Evolutionary conservation across 2,329 filamentous ascomycete species (phyloP), one percentile per base, ranked within the genome.

Genomic region (Fusarium sacchari): DNA sequence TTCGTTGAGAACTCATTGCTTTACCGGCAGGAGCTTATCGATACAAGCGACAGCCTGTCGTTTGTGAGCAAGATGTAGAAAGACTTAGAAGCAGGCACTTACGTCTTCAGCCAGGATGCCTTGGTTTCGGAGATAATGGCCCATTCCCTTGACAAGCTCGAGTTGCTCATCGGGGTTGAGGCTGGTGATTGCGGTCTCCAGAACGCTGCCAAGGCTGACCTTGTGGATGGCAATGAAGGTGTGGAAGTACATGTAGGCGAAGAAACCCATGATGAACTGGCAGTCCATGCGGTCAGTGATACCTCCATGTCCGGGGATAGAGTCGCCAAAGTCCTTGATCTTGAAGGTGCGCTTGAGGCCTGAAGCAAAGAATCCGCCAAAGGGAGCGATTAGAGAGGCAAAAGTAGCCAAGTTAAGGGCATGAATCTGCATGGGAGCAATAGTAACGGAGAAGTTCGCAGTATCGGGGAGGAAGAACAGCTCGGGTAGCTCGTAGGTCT

Each of bases 241-340:
- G 82, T 98, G 95, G 84, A 97, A 99, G 85, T 99, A 99, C 89
- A 99, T 95, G 86, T 95, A 98, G 22, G 96, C 91, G 79, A 99
- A 98, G 84, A 97, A 96, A 14, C 96, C 96, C 96, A 99, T 99
- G 86, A 98, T 98, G 85, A 99, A 99, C 81, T 99, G 96, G 82
- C 96, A 99, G 81, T 99, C 96, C 96, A 99, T 98, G 71, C 96
- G 93, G 81, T 99, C 96, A 22, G 96, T 99, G 85, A 99, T 98
- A 77, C 96, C 96, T 69, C 96, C 96, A 79, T 99, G 96, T 28
- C 96, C 96, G 4, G 96, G 96, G 77, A 99, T 99, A 3, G 95
- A 97, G 83, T 99, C 94, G 76, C 96, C 96, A 84, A 99, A 99
- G 85, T 99, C 96, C 88, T 99, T 99, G 88, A 99, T 97, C 86